Evolutionary conservation across 202 grass and related monocot species (phyloP), one percentile per base, ranked within the genome.

Genomic region (Tripidium arundinaceum): DNA sequence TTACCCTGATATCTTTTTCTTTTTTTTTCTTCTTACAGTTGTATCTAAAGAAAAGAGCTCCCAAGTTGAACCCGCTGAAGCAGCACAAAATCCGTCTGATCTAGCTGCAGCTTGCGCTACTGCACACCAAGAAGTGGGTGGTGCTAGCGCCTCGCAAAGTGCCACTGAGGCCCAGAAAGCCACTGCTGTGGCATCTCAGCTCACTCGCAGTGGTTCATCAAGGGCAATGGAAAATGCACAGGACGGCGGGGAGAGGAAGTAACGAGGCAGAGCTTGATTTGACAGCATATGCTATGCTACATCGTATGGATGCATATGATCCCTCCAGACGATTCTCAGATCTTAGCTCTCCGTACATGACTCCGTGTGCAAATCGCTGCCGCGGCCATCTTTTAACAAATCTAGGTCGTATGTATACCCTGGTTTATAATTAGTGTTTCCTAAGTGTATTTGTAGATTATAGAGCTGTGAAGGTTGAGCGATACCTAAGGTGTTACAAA

Each of bases 41-140:
- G 73, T 58, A 24, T 68, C 67, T 25, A 92, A 72, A 75, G 87
- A 89, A 62, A 92, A 92, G 73, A 61, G 34, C 6, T 21, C 41
- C 21, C 86, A 86, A 11, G 2, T 57, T n/a, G 90, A 89, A 63
- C 54, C 73, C 16, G 31, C 13, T 33, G 90, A 89, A 89, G 73
- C 50, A 92, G 73, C 42, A 21, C 80, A 79, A 72, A 87, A 75
- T 49, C 45, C 81, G 38, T 79, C 15, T 55, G 29, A 80, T 82
- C 38, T 42, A 28, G 12, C 40, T 10, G 39, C 65, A 25, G 28
- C 22, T 42, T 62, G 4, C 14, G 39, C 29, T 68, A 13, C 38
- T 74, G 16, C 43, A 28, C 55, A 86, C 31, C 78, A 71, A 43
- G 86, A 88, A 70, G 71, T 8, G 4, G 54, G 47, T 21, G 46